A percentile compares a stretch with the other conserved stretches of the same genome.
Conservation (phyloP, 1,284 basidiomycete genomes). For the Boletus semigastroideus region DNA sequence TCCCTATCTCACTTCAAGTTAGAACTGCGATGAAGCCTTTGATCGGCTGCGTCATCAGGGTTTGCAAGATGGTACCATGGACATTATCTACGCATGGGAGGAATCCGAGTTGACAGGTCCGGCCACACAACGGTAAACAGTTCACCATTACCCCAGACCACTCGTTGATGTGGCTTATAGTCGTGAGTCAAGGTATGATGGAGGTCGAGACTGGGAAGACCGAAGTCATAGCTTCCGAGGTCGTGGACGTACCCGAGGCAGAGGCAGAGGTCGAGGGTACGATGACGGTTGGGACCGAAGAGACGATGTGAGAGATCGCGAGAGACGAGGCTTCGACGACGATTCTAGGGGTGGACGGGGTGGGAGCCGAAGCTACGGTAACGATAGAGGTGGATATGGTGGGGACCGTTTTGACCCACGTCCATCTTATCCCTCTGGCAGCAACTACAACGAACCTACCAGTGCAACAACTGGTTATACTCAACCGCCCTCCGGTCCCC, state of each 20-base stretch:
- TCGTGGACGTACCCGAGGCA: slow-evolving; percentile 41
- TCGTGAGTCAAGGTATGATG: slow-evolving; percentile 33
- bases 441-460: slow-evolving; percentile 35
- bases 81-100: slow-evolving; percentile 90
- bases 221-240: slow-evolving; percentile 39
- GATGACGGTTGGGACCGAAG: slow-evolving; percentile 47
- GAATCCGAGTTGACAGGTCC: slow-evolving; percentile 41
- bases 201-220: slow-evolving; percentile 51
- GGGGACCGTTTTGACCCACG: slow-evolving; percentile 39
- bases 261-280: slow-evolving; percentile 36
- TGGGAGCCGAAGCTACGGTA: slow-evolving; percentile 37
- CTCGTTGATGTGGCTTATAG: slow-evolving; percentile 16
- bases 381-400: slow-evolving; percentile 35
- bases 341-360: slow-evolving; percentile 41
- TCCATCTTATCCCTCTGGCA: slow-evolving; percentile 29
- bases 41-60: slow-evolving; percentile 77
- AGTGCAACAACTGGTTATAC: slow-evolving; percentile 20
- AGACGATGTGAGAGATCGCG: slow-evolving; percentile 47
- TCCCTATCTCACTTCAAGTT: slow-evolving; percentile 17
- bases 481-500: slow-evolving; percentile 18
- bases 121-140: slow-evolving; percentile 36
- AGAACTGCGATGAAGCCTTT: slow-evolving; percentile 78
- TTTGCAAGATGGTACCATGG: slow-evolving; percentile 85
- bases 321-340: slow-evolving; percentile 47
- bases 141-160: not conserved